phyloP scores from a whole-genome alignment of 495 filamentous ascomycete genomes.

The Cercophora scortea region DNA sequence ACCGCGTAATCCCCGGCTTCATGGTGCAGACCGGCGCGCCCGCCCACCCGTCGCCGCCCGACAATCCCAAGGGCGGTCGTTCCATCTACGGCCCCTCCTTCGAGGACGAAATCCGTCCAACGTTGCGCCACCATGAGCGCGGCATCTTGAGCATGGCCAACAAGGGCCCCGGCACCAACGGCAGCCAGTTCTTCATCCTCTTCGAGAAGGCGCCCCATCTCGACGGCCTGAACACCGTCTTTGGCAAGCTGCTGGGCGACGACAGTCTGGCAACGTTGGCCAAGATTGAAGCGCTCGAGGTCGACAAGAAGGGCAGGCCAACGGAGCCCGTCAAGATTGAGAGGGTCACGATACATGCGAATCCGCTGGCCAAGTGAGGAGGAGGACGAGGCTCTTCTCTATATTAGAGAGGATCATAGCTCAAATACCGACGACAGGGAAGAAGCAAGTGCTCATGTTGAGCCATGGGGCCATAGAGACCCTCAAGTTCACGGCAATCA shows the following conservation, averaged over 20 bases:
- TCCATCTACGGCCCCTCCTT: constrained; percentile 81
- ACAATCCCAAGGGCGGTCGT: constrained; percentile 65
- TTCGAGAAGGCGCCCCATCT: constrained; percentile 84
- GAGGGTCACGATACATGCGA: constrained; percentile 82
- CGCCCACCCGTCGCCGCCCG: constrained; percentile 47
- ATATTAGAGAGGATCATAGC: too few relatives aligned
- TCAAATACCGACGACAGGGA: too few relatives aligned
- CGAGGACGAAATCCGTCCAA: constrained; percentile 87
- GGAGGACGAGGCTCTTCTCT: neutral
- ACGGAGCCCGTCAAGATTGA: constrained; percentile 64
- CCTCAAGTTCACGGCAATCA: too few relatives aligned
- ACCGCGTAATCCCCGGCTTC: constrained; percentile 82
- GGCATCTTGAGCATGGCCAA: constrained; percentile 95
- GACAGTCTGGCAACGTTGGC: constrained; percentile 63
- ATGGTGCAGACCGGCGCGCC: constrained; percentile 89
- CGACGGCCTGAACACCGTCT: constrained; percentile 89
- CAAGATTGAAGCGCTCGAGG: constrained; percentile 63
- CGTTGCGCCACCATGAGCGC: constrained; percentile 75
- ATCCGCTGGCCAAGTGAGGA: constrained; percentile 70
- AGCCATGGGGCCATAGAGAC: too few relatives aligned
- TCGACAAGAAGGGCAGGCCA: constrained; percentile 89
- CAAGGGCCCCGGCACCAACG: constrained; percentile 76
- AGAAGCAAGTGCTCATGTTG: too few relatives aligned
- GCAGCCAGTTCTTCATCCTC: constrained; percentile 88
- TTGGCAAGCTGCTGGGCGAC: constrained; percentile 67